Evolutionary conservation across 2,329 filamentous ascomycete genomes (phyloP), one percentile per base, ranked within the genome.

Genomic region (Penicillium paneum): DNA sequence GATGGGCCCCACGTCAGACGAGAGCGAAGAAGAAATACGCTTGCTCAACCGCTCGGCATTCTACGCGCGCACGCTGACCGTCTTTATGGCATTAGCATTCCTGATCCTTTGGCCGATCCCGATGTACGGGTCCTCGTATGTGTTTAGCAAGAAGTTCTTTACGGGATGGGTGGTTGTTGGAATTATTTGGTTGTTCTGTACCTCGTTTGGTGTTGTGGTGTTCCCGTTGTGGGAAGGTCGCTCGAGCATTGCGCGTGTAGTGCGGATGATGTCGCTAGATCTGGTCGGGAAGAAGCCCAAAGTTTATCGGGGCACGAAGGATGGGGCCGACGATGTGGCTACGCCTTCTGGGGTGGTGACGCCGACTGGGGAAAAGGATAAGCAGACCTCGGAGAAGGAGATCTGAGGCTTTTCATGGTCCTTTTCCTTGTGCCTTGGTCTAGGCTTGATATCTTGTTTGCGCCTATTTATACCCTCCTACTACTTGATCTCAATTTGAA

Each of bases 101-200:
- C 77, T 96, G 0, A 79, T 96, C 2, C 81, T 96, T 15, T 96
- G 91, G 91, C 91, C 92, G 0, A 93, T 96, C 82, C 91, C 91
- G 1, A 86, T 96, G 84, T 96, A 94, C 67, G 91, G 90, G 11
- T 81, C 81, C 0, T 83, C 83, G 0, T 96, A 96, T 69, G 82
- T 96, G 50, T 95, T 94, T 74, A 85, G 81, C 71, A 88, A 90
- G 78, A 80, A 79, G 24, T 94, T 94, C 78, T 94, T 93, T 74
- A 90, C 88, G 0, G 89, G 89, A 42, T 93, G 89, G 89, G 83
- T 91, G 11, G 80, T 84, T 1, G 83, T 90, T 8, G 88, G 87
- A 10, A 89, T 94, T 51, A 78, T 92, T 39, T 94, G 90, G 90
- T 81, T 93, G 62, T 91, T 91, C 70, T 84, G 82, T 64, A 88